A percentile compares a stretch with the other conserved stretches of the same genome.
These are phyloP conservation scores for Coemansia sp. DNA, from an alignment of 192 early-diverging fungal species.

Conservation along the genomic window DNA sequence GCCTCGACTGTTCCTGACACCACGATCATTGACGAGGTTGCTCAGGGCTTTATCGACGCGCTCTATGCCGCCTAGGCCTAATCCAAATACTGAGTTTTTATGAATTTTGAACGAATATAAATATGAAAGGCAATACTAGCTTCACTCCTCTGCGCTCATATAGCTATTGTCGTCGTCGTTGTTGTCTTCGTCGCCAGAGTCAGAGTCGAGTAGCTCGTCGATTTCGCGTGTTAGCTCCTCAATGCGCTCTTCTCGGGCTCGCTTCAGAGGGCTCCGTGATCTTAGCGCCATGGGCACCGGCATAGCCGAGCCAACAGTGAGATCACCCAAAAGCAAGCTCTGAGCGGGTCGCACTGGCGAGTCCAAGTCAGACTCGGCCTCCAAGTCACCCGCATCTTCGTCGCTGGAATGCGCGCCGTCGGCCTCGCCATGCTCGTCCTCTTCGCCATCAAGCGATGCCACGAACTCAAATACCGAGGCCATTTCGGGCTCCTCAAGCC, in stretches of 20 bases:
- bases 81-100: neutral
- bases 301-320: slow-evolving; percentile 21
- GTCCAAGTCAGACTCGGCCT: slow-evolving; percentile 24
- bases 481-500: slow-evolving; percentile 55
- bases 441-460: slow-evolving; percentile 19
- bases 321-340: neutral
- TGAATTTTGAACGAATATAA: neutral
- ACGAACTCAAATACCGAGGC: slow-evolving; percentile 49
- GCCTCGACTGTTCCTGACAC: slow-evolving; percentile 85
- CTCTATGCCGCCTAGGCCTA: slow-evolving; percentile 62
- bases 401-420: neutral
- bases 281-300: slow-evolving; percentile 15
- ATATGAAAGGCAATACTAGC: neutral
- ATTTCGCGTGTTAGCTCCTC: slow-evolving; percentile 52
- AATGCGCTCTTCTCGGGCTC: slow-evolving; percentile 28
- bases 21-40: slow-evolving; percentile 83
- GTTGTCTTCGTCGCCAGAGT: slow-evolving; percentile 15
- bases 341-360: neutral
- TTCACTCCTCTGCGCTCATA: slow-evolving; percentile 22
- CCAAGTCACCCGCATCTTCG: neutral
- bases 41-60: slow-evolving; percentile 82
- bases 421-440: slow-evolving; percentile 4
- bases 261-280: slow-evolving; percentile 38
- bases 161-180: slow-evolving; percentile 20
- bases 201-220: slow-evolving; percentile 43